Evolutionary conservation across 2,329 filamentous ascomycete genomes (phyloP), one percentile per base, ranked within the genome.

Genomic region (Tolypocladium capitatum): DNA sequence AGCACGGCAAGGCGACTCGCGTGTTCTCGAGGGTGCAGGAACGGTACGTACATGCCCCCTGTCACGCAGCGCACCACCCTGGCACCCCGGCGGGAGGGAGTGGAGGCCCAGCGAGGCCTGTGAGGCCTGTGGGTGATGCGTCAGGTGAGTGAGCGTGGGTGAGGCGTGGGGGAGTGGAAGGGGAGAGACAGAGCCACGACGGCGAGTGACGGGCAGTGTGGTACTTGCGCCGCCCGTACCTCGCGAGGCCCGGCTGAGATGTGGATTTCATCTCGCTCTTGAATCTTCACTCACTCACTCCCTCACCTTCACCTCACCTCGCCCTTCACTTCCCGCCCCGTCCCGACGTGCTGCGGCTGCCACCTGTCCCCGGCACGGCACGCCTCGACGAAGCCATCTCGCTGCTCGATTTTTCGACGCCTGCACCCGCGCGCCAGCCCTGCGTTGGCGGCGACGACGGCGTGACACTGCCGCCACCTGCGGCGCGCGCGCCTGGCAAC

Each of bases 401-500:
- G 46, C 34, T 49, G 46, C 35, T 36, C 32, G 24, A 40, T 40
- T 35, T 20, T 20, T 32, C 42, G 35, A 43, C 46, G 36, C 41
- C 48, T 28, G 41, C 41, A 20, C 31, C 46, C 50, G 24, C 33
- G 46, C 46, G 36, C 48, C 42, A 43, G 33, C 32, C 47, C 44
- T 34, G 43, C 47, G 14, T 48, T 48, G 34, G 52, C 28, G 43
- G 35, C 51, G 34, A 51, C 27, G 40, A 40, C 51, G 36, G 48
- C 53, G 55, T 59, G 52, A 56, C 58, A 49, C 53, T 56, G 60
- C 63, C 55, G 60, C 61, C 60, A 59, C 55, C 54, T 56, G 54
- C 56, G 62, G 59, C 59, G 59, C 59, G 52, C 46, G 50, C 53
- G 55, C 53, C 48, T 48, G 47, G 52, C 54, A 51, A 60, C 58